Base-by-base conservation (phyloP, 208 protist genomes). In the Acanthamoeba royreba region DNA sequence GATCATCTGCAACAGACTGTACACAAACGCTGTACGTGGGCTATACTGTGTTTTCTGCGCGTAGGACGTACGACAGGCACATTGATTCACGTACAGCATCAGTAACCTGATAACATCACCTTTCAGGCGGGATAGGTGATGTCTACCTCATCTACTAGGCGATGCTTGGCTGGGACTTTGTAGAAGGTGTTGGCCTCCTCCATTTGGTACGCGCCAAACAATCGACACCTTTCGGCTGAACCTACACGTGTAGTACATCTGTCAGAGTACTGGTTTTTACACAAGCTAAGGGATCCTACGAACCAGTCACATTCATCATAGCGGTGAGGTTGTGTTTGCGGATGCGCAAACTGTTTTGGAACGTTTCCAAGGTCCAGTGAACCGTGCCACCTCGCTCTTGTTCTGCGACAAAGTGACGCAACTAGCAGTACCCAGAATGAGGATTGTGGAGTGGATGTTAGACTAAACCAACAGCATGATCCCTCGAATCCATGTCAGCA, bases 331-430 rank as follows among this genome's bases (percentile, higher is more conserved):
- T 89, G 83, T 58, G 46, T 35, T 89, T 89, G 38, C 53, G 83
- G 25, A 89, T 66, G 31, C 53, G 83, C 0, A 89, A 45, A 25
- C 42, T 47, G 83, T 89, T 89, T n/a, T 69, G 46, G 49, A 89
- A 89, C 2, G 83, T 58, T 33, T 89, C 83, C 31, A 89, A 31
- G n/a, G 33, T 89, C 83, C 83, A 89, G 40, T 89, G 83, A 17
- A 33, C 49, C 1, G 22, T 28, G 2, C 40, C 35, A 31, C 33
- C 25, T 3, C 53, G 5, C 13, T 89, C 83, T 35, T 69, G 53
- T 13, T 63, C 28, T 3, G 40, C 69, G 15, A 85, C 74, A 35
- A 85, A 85, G 25, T 85, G 74, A 7, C 74, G 74, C 43, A 85
- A 19, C 74, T 85, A 43, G 9, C 25, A 45, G 66, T 79, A 15